Base-by-base conservation (phyloP, 257 asterid genomes). In the Solanum chilense region DNA sequence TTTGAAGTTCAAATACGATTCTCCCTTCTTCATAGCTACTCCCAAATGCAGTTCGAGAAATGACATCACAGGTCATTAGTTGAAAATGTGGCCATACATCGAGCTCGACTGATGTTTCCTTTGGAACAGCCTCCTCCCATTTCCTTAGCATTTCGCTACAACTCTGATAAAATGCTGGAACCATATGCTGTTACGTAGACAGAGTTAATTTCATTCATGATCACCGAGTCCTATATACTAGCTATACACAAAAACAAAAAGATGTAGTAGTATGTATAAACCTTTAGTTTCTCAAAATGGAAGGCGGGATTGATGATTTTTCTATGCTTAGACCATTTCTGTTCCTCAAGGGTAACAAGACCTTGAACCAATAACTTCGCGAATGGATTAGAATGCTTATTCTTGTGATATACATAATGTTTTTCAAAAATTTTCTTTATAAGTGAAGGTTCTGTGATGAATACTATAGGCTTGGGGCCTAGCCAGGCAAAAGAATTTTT, bases 21-120 rank as follows among this genome's bases (percentile, higher is more conserved):
- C 90, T 88, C 27, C 94, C 95, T 86, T 93, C 94, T 88, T 90
- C 89, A 86, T 90, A 93, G 66, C 87, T 91, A 64, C 95, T 90
- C 4, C 94, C 95, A 88, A 93, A 93, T 47, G 94, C 91, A 10
- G 94, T 88, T 5, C 95, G 91, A 14, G 95, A 91, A 74, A 93
- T 89, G 12, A 89, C 92, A 70, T 91, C 94, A 21, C 91, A 45
- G 0, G 92, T 47, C 82, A 93, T 66, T 8, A 66, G 84, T 81
- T 92, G 90, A 39, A 93, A 85, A 33, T 81, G 35, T 60, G 94
- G 95, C 94, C 94, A 93, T 42, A 91, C 90, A 70, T 93, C 91
- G 74, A 93, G 58, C 86, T 91, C 92, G 4, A 84, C 41, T 1
- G 89, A 88, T 23, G 90, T 89, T 64, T 82, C 88, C 1, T 73